These are phyloP conservation scores for Nigrospora sphaerica DNA, from an alignment of 2,329 filamentous ascomycete genomes.

Conservation along the genomic window DNA sequence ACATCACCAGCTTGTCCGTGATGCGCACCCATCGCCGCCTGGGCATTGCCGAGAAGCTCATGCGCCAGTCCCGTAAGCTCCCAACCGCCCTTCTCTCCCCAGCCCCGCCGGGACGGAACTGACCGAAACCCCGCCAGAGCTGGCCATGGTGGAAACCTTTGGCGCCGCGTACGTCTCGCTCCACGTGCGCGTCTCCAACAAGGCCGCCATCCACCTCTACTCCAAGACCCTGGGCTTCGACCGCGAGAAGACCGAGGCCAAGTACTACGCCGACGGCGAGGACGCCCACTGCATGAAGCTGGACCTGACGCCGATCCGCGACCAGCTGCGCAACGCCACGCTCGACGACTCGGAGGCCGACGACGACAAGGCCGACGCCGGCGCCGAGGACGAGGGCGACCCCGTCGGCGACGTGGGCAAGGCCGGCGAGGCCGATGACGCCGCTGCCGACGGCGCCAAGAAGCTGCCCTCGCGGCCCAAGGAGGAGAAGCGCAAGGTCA, in stretches of 20 bases:
- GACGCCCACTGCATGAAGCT: conserved; percentile 93
- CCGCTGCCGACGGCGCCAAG: conserved; percentile 1
- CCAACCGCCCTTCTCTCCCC: conserved; percentile 1
- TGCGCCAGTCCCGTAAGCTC: conserved; percentile 84
- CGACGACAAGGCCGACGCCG: conserved; percentile 17
- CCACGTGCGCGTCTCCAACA: conserved; percentile 92
- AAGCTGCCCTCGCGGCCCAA: conserved; percentile 21
- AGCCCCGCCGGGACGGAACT: background rate
- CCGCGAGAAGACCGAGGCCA: conserved; percentile 76
- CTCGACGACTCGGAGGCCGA: conserved; percentile 37
- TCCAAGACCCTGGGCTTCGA: conserved; percentile 85
- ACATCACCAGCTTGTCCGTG: conserved; percentile 91
- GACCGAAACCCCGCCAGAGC: conserved; percentile 44
- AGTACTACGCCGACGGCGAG: conserved; percentile 97
- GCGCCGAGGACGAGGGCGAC: conserved; percentile 53
- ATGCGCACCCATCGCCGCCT: conserved; percentile 92
- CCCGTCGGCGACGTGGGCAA: conserved; percentile 61
- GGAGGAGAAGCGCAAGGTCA: conserved; percentile 72
- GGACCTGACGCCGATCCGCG: conserved; percentile 57
- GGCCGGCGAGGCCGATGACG: conserved; percentile 26
- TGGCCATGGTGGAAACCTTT: conserved; percentile 95
- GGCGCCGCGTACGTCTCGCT: conserved; percentile 87
- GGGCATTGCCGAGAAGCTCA: conserved; percentile 93
- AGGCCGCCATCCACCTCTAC: conserved; percentile 85
- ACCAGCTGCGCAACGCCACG: conserved; percentile 43